phyloP scores from a whole-genome alignment of 192 early-diverging fungal genomes.

The Pilobolus umbonatus region DNA sequence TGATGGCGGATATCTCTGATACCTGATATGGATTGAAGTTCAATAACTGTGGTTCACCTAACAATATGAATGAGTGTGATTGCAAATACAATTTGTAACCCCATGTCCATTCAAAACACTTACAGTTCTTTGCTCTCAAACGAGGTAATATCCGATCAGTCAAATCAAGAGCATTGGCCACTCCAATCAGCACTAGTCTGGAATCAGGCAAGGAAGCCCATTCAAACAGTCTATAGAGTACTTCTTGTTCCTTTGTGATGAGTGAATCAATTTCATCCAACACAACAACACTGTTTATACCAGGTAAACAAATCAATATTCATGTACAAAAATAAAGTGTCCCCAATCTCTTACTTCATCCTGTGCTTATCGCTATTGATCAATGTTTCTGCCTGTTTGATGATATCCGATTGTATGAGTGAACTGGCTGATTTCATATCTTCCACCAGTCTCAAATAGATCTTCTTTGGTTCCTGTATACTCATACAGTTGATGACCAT shows the following conservation, averaged over 20 bases:
- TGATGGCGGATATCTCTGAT: constrained; percentile 80
- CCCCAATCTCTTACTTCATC: constrained; percentile 37
- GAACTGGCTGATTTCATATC: constrained; percentile 39
- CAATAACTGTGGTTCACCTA: constrained; percentile 67
- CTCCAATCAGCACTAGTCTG: constrained; percentile 77
- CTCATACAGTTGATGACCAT: constrained; percentile 86
- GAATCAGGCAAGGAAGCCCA: constrained; percentile 59
- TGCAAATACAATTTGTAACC: background rate
- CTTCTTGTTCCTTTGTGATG: constrained; percentile 71
- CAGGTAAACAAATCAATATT: background rate
- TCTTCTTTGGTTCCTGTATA: constrained; percentile 59
- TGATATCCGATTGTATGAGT: constrained; percentile 40
- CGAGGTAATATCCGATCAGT: constrained; percentile 86
- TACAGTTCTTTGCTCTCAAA: constrained; percentile 75
- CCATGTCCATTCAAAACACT: constrained; percentile 20
- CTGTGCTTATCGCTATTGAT: constrained; percentile 45
- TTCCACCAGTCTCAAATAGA: constrained; percentile 63
- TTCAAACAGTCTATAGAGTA: constrained; percentile 87
- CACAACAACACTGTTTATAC: constrained; percentile 59
- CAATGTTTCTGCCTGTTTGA: constrained; percentile 49
- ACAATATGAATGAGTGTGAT: constrained; percentile 1
- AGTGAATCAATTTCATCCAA: constrained; percentile 94
- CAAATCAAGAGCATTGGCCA: constrained; percentile 92
- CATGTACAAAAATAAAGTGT: too few relatives aligned
- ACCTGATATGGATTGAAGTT: constrained; percentile 89